Base-by-base conservation (phyloP, 108 stramenopile species). In the Cylindrotheca closterium region DNA sequence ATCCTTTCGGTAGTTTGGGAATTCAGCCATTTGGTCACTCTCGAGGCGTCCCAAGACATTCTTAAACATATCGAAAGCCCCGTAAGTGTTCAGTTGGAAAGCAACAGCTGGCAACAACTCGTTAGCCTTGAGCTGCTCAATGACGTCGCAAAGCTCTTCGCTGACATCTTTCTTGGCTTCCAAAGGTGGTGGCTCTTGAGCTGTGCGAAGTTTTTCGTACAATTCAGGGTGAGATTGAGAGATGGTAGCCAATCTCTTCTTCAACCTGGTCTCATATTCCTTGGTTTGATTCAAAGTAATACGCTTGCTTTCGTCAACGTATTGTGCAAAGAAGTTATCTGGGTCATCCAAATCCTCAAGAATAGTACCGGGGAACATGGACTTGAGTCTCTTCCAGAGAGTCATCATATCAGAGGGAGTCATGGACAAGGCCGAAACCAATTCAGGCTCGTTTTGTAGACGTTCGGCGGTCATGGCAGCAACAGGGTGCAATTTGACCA, bases 51-150 rank as follows among this genome's bases (percentile, higher is more conserved):
- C 70, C 4, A 98, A 87, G 23, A 99, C 79, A 29, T 85, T 87
- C 79, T 98, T 96, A 73, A 99, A 99, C 91, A 98, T 96, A 61
- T 90, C 74, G 65, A 98, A 95, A 22, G 96, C 96, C 50, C 95
- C 89, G 67, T 96, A 98, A n/a, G 94, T 96, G 68, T 96, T 94
- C 37, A 99, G 88, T 72, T 98, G 97, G 71, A 99, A 99, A n/a
- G 94, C 94, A 68, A 98, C 93, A 10, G 96, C 96, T 25, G 97
- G 96, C 55, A 96, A 80, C 53, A 98, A 80, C 31, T 95, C 94
- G 58, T 62, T 72, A 18, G 71, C 57, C 79, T 93, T 94, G 67
- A 98, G 75, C 65, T 96, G 87, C 34, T 69, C 59, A n/a, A 91
- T 77, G 58, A 91, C 90, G 68, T 74, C 88, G 61, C 91, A 94